Conservation (phyloP, 1,284 basidiomycete genomes). For the Rhodotorula sp. region DNA sequence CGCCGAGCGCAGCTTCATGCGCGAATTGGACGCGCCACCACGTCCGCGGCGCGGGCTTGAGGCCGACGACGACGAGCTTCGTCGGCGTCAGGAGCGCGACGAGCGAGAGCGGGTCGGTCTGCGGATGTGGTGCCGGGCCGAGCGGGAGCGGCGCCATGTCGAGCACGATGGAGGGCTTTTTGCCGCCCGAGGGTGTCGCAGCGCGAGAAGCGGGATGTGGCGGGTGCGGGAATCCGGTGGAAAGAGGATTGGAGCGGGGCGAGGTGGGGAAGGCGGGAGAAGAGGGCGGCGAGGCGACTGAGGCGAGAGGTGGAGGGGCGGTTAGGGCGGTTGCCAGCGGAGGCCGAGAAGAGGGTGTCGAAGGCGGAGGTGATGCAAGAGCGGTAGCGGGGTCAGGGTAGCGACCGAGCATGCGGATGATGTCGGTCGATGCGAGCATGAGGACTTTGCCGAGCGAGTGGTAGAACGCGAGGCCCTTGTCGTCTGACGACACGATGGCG, state of each 20-base stretch:
- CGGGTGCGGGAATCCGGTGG: not conserved
- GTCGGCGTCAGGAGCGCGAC: constrained; percentile 83
- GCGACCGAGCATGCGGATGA: constrained; percentile 87
- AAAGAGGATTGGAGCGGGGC: not conserved
- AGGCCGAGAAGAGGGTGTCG: constrained; percentile 9
- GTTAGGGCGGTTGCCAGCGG: not conserved
- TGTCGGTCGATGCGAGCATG: constrained; percentile 93
- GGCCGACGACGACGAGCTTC: constrained; percentile 88
- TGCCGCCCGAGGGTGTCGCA: constrained; percentile 36
- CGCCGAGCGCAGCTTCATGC: constrained; percentile 50
- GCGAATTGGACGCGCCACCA: constrained; percentile 80
- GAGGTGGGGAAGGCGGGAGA: not conserved
- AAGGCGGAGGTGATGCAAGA: constrained; percentile 26
- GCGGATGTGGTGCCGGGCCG: constrained; percentile 66
- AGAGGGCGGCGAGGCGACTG: constrained; percentile 42
- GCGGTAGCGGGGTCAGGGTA: constrained; percentile 60
- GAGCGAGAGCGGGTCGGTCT: constrained; percentile 79
- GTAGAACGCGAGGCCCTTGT: constrained; percentile 89
- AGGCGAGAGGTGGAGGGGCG: constrained; percentile 10
- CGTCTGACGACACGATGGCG: constrained; percentile 87
- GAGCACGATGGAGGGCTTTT: constrained; percentile 66
- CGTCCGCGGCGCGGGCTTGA: constrained; percentile 88
- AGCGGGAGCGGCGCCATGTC: constrained; percentile 80
- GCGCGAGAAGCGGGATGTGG: not conserved
- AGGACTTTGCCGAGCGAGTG: constrained; percentile 92